Conservation (phyloP, 805 yeast genomes). For the Nakazawaea wyomingensis region DNA sequence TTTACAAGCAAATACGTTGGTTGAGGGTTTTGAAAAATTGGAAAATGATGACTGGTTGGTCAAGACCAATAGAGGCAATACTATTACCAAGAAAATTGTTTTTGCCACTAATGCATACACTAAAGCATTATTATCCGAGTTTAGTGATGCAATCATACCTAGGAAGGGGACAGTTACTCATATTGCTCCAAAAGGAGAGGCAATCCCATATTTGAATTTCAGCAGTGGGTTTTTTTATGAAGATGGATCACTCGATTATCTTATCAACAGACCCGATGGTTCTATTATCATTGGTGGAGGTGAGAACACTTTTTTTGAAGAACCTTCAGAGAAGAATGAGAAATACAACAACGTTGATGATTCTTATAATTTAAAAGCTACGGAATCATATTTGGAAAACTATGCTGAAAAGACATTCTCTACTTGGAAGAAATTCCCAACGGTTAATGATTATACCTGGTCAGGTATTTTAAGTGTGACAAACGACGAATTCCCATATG, state of each 20-base stretch:
- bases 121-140: conserved; percentile 15
- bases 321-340: not conserved
- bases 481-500: conserved; percentile 16
- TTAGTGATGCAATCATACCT: conserved; percentile 22
- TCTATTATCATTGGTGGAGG: conserved; percentile 31
- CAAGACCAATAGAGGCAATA: conserved; percentile 25
- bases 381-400: conserved; percentile 12
- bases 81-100: conserved; percentile 27
- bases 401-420: conserved; percentile 10
- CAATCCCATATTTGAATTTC: conserved; percentile 25
- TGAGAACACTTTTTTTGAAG: conserved; percentile 1
- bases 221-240: conserved; percentile 20
- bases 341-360: conserved; percentile 12
- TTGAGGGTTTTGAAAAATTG: conserved; percentile 21
- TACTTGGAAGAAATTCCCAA: conserved; percentile 10
- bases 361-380: conserved; percentile 6
- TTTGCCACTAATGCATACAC: conserved; percentile 30
- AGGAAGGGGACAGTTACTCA: conserved; percentile 24
- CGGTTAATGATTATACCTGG: conserved; percentile 12
- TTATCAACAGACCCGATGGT: conserved; percentile 35
- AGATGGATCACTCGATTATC: conserved; percentile 20
- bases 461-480: conserved; percentile 17
- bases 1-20: conserved; percentile 38
- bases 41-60: conserved; percentile 27
- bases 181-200: conserved; percentile 16